Base-by-base conservation (phyloP, 2,329 filamentous ascomycete genomes). In the Neocucurbitaria cava region DNA sequence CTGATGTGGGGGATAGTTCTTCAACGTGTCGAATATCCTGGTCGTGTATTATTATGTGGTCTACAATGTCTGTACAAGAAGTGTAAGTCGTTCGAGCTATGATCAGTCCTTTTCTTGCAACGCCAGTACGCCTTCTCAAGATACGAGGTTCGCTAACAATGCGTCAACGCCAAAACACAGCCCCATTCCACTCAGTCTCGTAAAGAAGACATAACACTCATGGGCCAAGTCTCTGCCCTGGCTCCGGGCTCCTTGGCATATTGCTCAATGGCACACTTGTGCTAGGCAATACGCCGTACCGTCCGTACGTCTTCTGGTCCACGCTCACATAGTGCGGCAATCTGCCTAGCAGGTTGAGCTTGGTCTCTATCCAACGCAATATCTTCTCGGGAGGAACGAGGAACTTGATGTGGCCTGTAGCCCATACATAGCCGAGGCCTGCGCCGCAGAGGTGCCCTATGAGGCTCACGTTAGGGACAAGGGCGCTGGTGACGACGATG, bases 261-360 rank as follows among this genome's bases (percentile, higher is more conserved):
- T 45, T 62, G 1, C 55, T 58, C 42, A 70, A 46, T 3, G 65
- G 59, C 23, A 69, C 59, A 39, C 56, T 61, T 15, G 67, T 57
- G 3, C 63, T 72, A 3, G 93, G 94, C 52, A 98, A 79, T 13
- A 97, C 90, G 1, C 94, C 94, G 68, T 96, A 97, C 48, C 94
- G 85, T 7, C 94, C 94, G 69, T 94, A 96, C 5, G 91, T 96
- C 82, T 96, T 97, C 77, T 96, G 93, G 70, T 98, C 94, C 15
- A 97, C 88, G 52, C 91, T 96, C 43, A 98, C 89, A 69, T 96
- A 98, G 77, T 96, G 91, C 40, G 94, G 94, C 23, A 98, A 78
- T 54, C 92, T 84, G 18, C 87, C 90, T 20, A 96, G 82, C 9
- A 98, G 82, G 70, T 96, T 95, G 55, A 98, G 79, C 73, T 94